Conservation (phyloP, 306 rosid species). For the Cucurbita ficifolia region DNA sequence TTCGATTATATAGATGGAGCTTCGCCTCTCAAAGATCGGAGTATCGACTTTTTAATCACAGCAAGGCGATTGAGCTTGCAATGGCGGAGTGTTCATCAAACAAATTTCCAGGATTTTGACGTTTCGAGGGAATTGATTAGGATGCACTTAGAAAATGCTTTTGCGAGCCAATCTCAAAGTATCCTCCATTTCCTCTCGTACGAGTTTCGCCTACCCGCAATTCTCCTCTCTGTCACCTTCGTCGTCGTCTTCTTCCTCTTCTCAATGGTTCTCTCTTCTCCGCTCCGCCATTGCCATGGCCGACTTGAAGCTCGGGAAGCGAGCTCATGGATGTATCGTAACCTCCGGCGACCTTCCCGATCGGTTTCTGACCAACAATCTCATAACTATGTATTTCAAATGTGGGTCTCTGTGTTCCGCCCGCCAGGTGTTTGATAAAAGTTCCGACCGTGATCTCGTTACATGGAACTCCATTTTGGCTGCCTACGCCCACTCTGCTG, state of each 20-base stretch:
- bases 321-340: slow-evolving; percentile 40
- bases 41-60: background rate
- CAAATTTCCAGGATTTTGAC: background rate
- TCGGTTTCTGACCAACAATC: slow-evolving; percentile 51
- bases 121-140: background rate
- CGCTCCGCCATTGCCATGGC: slow-evolving; percentile 38
- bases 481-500: slow-evolving; percentile 34
- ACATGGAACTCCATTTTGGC: slow-evolving; percentile 74
- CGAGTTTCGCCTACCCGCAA: background rate
- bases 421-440: slow-evolving; percentile 52
- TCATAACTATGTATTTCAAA: slow-evolving; percentile 50
- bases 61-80: background rate
- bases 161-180: slow-evolving; percentile 19
- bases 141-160: slow-evolving; percentile 16
- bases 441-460: slow-evolving; percentile 43
- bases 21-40: background rate
- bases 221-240: background rate
- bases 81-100: background rate
- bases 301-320: slow-evolving; percentile 46
- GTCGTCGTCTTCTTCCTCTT: slow-evolving; percentile 7
- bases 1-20: too few species aligned
- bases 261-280: slow-evolving; percentile 52
- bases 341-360: slow-evolving; percentile 28
- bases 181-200: slow-evolving; percentile 7
- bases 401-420: slow-evolving; percentile 48